A percentile compares a stretch with the other conserved stretches of the same genome.
These are phyloP conservation scores for Houttuynia cordata DNA, from an alignment of 164 flowering plant species.

Conservation along the genomic window DNA sequence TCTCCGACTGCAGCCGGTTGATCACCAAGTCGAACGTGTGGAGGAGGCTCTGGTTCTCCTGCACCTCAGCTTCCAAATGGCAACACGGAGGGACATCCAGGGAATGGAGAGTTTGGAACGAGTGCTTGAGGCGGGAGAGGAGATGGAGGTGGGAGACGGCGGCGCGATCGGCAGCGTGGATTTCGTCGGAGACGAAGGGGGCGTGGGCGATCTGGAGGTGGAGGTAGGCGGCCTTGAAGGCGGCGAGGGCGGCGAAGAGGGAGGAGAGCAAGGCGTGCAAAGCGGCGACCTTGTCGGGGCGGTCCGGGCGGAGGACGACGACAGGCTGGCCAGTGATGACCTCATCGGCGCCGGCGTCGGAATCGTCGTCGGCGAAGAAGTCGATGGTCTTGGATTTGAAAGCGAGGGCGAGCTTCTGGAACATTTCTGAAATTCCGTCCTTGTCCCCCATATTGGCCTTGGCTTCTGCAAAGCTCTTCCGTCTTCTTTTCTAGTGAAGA, in stretches of 20 bases:
- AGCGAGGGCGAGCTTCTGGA: slow-evolving; percentile 80
- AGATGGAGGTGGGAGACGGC: slow-evolving; percentile 50
- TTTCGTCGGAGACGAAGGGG: slow-evolving; percentile 47
- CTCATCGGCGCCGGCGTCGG: slow-evolving; percentile 4
- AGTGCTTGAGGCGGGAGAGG: slow-evolving; percentile 49
- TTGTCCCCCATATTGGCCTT: slow-evolving; percentile 36
- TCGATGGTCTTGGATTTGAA: slow-evolving; percentile 86
- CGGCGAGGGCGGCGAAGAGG: slow-evolving; percentile 60
- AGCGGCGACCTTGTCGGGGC: slow-evolving; percentile 30
- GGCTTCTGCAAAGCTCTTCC: neutral
- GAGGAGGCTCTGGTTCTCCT: slow-evolving; percentile 87
- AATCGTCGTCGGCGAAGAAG: slow-evolving; percentile 74
- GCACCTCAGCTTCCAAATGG: slow-evolving; percentile 65
- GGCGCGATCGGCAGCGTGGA: slow-evolving; percentile 53
- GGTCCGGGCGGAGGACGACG: slow-evolving; percentile 9
- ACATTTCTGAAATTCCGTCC: slow-evolving; percentile 67
- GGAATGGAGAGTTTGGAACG: slow-evolving; percentile 18
- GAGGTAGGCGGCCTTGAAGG: slow-evolving; percentile 79
- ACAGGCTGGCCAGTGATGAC: slow-evolving; percentile 14
- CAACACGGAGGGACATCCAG: slow-evolving; percentile 35
- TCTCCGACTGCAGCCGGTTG: slow-evolving; percentile 61
- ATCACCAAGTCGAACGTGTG: slow-evolving; percentile 51
- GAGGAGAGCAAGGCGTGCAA: slow-evolving; percentile 40
- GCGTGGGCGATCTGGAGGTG: slow-evolving; percentile 85
- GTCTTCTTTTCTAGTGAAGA: too few species aligned